A percentile compares a stretch with the other conserved stretches of the same genome.
Conservation (phyloP, 352 stramenopile species). For the Pythium folliculosum region DNA sequence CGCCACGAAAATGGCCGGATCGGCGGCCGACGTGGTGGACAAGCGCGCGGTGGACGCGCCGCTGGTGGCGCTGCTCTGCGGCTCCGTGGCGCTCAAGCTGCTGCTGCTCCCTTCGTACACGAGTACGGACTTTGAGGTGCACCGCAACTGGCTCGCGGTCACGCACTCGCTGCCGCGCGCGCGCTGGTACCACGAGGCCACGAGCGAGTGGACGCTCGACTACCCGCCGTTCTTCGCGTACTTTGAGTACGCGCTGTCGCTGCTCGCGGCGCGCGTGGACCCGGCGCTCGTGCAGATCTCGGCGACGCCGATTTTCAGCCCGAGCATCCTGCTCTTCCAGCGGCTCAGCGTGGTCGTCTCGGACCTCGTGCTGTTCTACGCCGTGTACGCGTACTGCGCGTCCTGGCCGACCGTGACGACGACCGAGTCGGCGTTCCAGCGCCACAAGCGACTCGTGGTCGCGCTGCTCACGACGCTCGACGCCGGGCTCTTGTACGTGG, state of each 20-base stretch:
- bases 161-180: slow-evolving; percentile 86
- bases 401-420: slow-evolving; percentile 83
- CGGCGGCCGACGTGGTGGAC: slow-evolving; percentile 4
- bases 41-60: slow-evolving; percentile 34
- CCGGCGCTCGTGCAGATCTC: slow-evolving; percentile 67
- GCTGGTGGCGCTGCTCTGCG: slow-evolving; percentile 49
- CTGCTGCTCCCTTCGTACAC: slow-evolving; percentile 93
- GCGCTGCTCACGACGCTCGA: slow-evolving; percentile 92
- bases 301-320: slow-evolving; percentile 54
- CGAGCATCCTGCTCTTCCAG: slow-evolving; percentile 89
- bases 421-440: slow-evolving; percentile 61
- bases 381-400: slow-evolving; percentile 70
- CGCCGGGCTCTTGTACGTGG: slow-evolving; percentile 93
- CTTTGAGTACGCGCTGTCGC: slow-evolving; percentile 92
- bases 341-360: slow-evolving; percentile 90
- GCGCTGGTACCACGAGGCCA: slow-evolving; percentile 95
- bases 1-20: neutral
- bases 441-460: slow-evolving; percentile 62
- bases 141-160: slow-evolving; percentile 98
- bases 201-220: slow-evolving; percentile 97
- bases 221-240: slow-evolving; percentile 98
- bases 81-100: slow-evolving; percentile 77
- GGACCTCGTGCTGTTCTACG: slow-evolving; percentile 90
- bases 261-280: slow-evolving; percentile 59
- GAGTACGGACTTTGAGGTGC: slow-evolving; percentile 98